These are phyloP conservation scores for Camillea tinctor DNA, from an alignment of 2,329 filamentous ascomycete species.

Conservation along the genomic window DNA sequence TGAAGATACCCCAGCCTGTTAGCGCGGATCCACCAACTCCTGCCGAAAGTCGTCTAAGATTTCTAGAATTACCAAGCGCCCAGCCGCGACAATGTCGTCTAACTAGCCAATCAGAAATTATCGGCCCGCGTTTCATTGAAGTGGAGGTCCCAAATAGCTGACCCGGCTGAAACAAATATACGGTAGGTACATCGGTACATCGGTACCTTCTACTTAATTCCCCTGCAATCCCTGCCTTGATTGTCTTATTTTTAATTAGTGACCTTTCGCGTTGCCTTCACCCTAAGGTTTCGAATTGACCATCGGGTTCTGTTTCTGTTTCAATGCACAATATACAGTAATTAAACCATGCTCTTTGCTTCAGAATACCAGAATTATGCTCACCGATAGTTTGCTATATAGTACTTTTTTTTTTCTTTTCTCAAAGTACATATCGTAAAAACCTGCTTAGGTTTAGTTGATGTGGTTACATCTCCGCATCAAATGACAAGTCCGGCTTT, in stretches of 20 bases:
- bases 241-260: not conserved
- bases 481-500: not conserved
- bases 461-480: not conserved
- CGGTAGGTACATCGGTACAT: not conserved
- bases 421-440: not conserved
- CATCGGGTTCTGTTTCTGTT: not conserved
- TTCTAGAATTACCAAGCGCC: conserved; percentile 18
- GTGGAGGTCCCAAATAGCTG: conserved; percentile 7
- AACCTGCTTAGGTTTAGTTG: not conserved
- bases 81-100: conserved; percentile 9
- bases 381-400: not conserved
- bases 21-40: conserved; percentile 15
- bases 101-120: conserved; percentile 16
- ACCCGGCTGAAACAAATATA: conserved; percentile 17
- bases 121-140: conserved; percentile 12
- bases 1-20: conserved; percentile 7
- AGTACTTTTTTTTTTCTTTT: too few species aligned
- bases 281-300: not conserved
- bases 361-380: not conserved
- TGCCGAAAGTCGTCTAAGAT: conserved; percentile 10
- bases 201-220: not conserved
- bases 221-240: not conserved
- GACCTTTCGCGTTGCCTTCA: not conserved
- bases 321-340: not conserved
- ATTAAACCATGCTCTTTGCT: not conserved